A percentile compares a stretch with the other conserved stretches of the same genome.
phyloP scores from a whole-genome alignment of 805 yeast genomes.

The Cyberlindnera mississippiensis region DNA sequence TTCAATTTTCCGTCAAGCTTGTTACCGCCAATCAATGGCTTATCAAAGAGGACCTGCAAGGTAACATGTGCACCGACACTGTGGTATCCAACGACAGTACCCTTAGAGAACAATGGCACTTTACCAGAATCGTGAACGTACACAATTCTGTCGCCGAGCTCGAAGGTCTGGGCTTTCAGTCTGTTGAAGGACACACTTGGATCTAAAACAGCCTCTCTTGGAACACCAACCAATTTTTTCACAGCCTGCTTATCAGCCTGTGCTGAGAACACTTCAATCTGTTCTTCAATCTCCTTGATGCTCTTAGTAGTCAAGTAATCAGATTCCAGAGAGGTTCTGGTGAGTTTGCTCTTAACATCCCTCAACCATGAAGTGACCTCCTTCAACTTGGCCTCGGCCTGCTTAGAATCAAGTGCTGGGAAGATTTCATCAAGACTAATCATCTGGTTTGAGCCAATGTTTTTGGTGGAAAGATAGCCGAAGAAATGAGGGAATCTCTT shows the following conservation, averaged over 20 bases:
- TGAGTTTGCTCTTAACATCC: constrained; percentile 49
- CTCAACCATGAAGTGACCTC: constrained; percentile 40
- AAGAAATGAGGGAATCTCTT: constrained; percentile 61
- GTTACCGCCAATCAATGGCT: constrained; percentile 78
- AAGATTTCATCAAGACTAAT: constrained; percentile 30
- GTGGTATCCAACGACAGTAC: constrained; percentile 81
- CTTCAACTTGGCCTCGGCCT: constrained; percentile 27
- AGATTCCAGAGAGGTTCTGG: constrained; percentile 68
- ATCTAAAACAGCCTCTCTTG: constrained; percentile 75
- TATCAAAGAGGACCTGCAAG: constrained; percentile 79
- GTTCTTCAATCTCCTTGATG: constrained; percentile 62
- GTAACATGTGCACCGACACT: constrained; percentile 50
- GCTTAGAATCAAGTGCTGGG: constrained; percentile 33
- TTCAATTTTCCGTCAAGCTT: constrained; percentile 71
- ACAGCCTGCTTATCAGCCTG: constrained; percentile 42
- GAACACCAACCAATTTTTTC: constrained; percentile 73
- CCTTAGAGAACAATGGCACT: constrained; percentile 82
- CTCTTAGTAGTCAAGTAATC: constrained; percentile 70
- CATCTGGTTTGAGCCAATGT: constrained; percentile 25
- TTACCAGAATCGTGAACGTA: constrained; percentile 85
- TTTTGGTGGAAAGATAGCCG: constrained; percentile 31
- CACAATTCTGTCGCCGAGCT: constrained; percentile 85
- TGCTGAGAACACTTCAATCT: constrained; percentile 43
- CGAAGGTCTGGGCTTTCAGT: constrained; percentile 70
- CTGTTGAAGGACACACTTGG: constrained; percentile 69